Evolutionary conservation across 2,329 filamentous ascomycete genomes (phyloP), one percentile per base, ranked within the genome.

Genomic region (Clarireedia sp.): DNA sequence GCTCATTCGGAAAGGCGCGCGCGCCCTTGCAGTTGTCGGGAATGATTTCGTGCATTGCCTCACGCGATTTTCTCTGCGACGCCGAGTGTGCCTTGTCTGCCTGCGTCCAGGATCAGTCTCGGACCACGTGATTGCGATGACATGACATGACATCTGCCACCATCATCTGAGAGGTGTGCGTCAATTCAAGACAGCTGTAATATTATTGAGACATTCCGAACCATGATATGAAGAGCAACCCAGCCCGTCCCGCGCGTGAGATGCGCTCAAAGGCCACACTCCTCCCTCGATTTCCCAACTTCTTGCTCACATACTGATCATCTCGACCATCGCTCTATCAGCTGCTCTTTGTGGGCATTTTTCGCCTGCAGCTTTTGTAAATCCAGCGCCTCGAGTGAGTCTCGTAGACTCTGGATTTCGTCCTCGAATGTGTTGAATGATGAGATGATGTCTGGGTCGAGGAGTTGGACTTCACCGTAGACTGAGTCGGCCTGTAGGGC

Each of bases 401-500:
- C 55, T 38, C 76, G 70, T 0, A 75, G 66, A 12, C 60, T 64
- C 3, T 68, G 68, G 23, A 81, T 60, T 50, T 71, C 71, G 26
- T 60, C 49, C 48, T 69, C 64, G 26, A 70, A 63, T 19, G 52
- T 57, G 14, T 67, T 65, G n/a, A 83, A 75, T 1, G 75, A 76
- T 2, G 67, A 70, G 54, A 80, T 75, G 38, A 81, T 75, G 26
- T 80, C 78, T 0, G 75, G 72, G 60, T 83, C 80, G 5, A 75
- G 68, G 5, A 83, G 71, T 43, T 70, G 71, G 4, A 80, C 72
- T n/a, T 72, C 66, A 0, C 71, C 70, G 62, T 73, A 80, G 4
- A 73, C 68, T 29, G 74, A 79, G 61, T 83, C 79, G 0, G 77
- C 76, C 1, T 82, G 67, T 0, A 82, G 67, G 41, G 75, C 79